These are phyloP conservation scores for Macadamia tetraphylla DNA, from an alignment of 164 flowering plant species.

Conservation along the genomic window DNA sequence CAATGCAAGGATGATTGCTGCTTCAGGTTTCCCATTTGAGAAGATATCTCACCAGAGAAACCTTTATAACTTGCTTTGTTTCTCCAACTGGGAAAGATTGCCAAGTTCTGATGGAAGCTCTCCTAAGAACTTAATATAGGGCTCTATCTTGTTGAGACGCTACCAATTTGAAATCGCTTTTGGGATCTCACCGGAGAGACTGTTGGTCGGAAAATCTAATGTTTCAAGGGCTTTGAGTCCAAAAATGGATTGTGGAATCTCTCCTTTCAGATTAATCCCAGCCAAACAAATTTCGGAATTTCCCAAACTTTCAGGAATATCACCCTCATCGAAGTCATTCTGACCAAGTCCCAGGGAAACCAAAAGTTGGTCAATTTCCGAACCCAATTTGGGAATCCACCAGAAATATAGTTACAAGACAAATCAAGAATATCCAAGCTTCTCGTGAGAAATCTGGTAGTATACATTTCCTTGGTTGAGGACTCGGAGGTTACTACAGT, in stretches of 20 bases:
- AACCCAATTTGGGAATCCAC: slow-evolving; percentile 69
- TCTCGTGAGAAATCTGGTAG: slow-evolving; percentile 60
- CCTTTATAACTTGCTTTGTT: slow-evolving; percentile 47
- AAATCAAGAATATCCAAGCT: slow-evolving; percentile 57
- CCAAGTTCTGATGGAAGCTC: slow-evolving; percentile 62
- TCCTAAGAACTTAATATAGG: slow-evolving; percentile 76
- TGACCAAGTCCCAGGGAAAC: slow-evolving; percentile 41
- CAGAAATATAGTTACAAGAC: slow-evolving; percentile 54
- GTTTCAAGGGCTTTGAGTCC: slow-evolving; percentile 39
- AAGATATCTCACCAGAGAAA: slow-evolving; percentile 65
- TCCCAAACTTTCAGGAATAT: slow-evolving; percentile 62
- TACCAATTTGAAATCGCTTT: slow-evolving; percentile 43
- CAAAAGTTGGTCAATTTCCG: slow-evolving; percentile 39
- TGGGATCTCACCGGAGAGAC: slow-evolving; percentile 55
- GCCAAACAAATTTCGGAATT: slow-evolving; percentile 53
- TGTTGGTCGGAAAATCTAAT: slow-evolving; percentile 64
- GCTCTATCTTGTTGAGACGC: slow-evolving; percentile 66
- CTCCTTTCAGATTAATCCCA: slow-evolving; percentile 39
- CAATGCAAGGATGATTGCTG: slow-evolving; percentile 63
- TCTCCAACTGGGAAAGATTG: slow-evolving; percentile 40
- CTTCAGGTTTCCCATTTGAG: slow-evolving; percentile 44
- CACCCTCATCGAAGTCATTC: slow-evolving; percentile 47
- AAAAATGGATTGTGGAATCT: slow-evolving; percentile 67
- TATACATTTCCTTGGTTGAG: slow-evolving; percentile 49
- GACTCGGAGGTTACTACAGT: slow-evolving; percentile 42